A percentile compares a stretch with the other conserved stretches of the same genome.
These are phyloP conservation scores for Didymella exigua DNA, from an alignment of 2,329 filamentous ascomycete species.

Conservation along the genomic window DNA sequence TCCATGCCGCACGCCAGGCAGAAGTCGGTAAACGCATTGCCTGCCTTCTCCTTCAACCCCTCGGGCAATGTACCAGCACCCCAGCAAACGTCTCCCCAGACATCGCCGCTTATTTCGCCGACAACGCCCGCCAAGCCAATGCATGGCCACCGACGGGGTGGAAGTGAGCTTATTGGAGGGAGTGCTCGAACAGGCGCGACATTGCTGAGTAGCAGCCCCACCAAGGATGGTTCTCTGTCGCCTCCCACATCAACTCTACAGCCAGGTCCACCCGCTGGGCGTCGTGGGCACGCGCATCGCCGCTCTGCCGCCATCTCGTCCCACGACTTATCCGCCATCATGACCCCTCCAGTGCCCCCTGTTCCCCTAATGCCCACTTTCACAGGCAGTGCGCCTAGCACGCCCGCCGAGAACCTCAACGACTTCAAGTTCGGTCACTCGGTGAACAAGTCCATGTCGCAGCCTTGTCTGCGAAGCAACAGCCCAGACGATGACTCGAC, in stretches of 20 bases:
- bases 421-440: slow-evolving; percentile 43
- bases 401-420: slow-evolving; percentile 59
- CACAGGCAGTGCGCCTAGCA: slow-evolving; percentile 69
- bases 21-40: slow-evolving; percentile 52
- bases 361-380: slow-evolving; percentile 59
- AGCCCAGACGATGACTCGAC: slow-evolving; percentile 34
- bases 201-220: slow-evolving; percentile 72
- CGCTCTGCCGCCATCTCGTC: slow-evolving; percentile 82
- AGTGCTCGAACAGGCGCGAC: slow-evolving; percentile 59
- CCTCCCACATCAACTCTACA: slow-evolving; percentile 57
- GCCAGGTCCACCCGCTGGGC: slow-evolving; percentile 57
- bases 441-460: slow-evolving; percentile 47
- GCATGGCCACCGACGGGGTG: slow-evolving; percentile 72
- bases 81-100: slow-evolving; percentile 44
- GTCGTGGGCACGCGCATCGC: slow-evolving; percentile 77
- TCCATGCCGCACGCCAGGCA: slow-evolving; percentile 46
- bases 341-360: slow-evolving; percentile 65
- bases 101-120: slow-evolving; percentile 46
- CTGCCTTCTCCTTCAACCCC: slow-evolving; percentile 58
- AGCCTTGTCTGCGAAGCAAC: slow-evolving; percentile 44
- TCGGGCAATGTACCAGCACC: slow-evolving; percentile 44
- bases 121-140: slow-evolving; percentile 59
- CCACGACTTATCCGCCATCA: slow-evolving; percentile 75
- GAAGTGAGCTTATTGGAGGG: slow-evolving; percentile 85
- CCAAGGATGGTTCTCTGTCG: slow-evolving; percentile 67